Evolutionary conservation across 108 stramenopile genomes (phyloP), one percentile per base, ranked within the genome.

Genomic region (Skeletonema costatum): DNA sequence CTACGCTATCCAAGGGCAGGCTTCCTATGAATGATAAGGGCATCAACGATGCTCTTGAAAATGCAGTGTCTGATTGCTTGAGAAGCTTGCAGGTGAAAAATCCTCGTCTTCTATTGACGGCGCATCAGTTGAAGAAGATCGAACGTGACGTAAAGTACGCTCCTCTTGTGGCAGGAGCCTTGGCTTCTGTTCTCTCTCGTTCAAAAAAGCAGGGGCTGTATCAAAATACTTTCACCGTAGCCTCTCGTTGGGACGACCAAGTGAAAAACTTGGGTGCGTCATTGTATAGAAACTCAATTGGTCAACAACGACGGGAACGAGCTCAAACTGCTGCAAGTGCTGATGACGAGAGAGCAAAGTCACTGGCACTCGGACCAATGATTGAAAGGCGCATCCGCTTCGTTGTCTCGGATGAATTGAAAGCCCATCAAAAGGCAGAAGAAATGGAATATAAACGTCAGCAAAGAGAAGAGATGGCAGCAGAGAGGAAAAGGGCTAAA

Each of bases 1-100:
- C 94, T 39, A 91, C 94, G 12, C 76, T 96, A 9, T 93, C 90
- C 10, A 96, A 89, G 86, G 91, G 94, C 16, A 68, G 94, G 10
- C 90, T 96, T 35, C 94, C 94, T 5, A 31, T 93, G 51, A 86
- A 93, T 64, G 80, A 96, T 69, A 66, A 66, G 41, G 81, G 85
- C 8, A 90, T 96, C 69, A 77, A 85, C 69, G 68, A 74, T 46
- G 91, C 94, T 7, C 56, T 96, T 17, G 86, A 93, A 36, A 83
- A 75, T 33, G 91, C 80, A 10, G 64, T 93, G 32, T 74, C 78
- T 39, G 81, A 83, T 10, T 93, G 94, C 64, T 71, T 96, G 10
- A 82, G 87, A 60, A 86, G 83, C 50, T 84, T 96, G 1, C 94
- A 93, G 74, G 64, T 30, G 9, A 78, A 90, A 19, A 96, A 90